Evolutionary conservation across 441 rosid species (phyloP), one percentile per base, ranked within the genome.

Genomic region (Gossypium gossypioides): DNA sequence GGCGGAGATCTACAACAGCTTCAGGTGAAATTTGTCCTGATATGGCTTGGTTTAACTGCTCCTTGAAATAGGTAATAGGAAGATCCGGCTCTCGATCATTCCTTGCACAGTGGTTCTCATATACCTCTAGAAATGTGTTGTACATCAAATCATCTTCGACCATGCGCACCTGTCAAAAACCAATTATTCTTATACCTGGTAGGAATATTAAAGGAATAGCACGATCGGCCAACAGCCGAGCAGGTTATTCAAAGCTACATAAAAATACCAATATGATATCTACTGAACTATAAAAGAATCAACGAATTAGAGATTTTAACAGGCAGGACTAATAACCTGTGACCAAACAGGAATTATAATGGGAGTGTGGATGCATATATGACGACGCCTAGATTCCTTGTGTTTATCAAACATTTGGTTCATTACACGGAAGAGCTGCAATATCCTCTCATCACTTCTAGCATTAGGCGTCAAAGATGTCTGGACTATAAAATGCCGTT

Each of bases 391-490:
- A 48, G 99, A 93, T 73, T 96, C 98, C 83, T 96, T 96, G 84
- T 93, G 98, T 83, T 96, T 91, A 79, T 96, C 99, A 81, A 96
- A 96, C 99, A 96, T 96, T 83, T 91, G 97, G 86, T 96, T 93
- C 97, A 96, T 87, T 65, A 87, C 97, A 21, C 98, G 96, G 88
- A 93, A 96, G 75, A 96, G 96, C 86, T 93, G 99, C 75, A 96
- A 80, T 72, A 96, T 90, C 65, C 98, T 89, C 79, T 96, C 99
- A 78, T 96, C 98, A 76, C 99, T 96, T 78, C 97, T 83, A 27
- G 99, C 99, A 80, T 96, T 96, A 71, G 98, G 99, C 3, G 99
- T 91, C 88, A 96, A 82, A 74, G 99, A 96, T 63, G 99, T 96
- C 83, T 96, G 98, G 64, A 96, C 97, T 76, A 93, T 90, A 79